Evolutionary conservation across 2,329 filamentous ascomycete species (phyloP).

Genomic region (Fusarium continuum): DNA sequence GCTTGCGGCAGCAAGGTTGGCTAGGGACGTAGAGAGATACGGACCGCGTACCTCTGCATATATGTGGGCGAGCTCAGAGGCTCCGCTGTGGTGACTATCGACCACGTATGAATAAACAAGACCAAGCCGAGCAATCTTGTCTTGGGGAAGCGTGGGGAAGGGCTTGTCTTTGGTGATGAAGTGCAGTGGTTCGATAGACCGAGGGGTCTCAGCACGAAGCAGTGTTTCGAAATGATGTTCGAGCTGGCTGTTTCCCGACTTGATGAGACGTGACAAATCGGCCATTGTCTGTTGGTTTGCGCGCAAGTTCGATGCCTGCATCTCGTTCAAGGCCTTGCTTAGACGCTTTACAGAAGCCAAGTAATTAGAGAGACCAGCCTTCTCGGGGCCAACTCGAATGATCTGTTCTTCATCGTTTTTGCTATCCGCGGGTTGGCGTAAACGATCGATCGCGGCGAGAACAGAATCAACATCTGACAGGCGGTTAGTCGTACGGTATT

Average conservation of each 20-base stretch:
- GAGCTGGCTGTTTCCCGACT: constrained; percentile 81
- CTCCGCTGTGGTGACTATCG: constrained; percentile 63
- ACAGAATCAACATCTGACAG: constrained; percentile 81
- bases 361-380: constrained; percentile 83
- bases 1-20: constrained; percentile 88
- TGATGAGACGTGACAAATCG: constrained; percentile 81
- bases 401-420: constrained; percentile 92
- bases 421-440: constrained; percentile 91
- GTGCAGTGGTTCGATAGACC: constrained; percentile 86
- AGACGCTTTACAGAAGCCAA: constrained; percentile 89
- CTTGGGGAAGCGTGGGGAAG: constrained; percentile 82
- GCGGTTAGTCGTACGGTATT: constrained; percentile 21
- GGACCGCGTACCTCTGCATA: constrained; percentile 88
- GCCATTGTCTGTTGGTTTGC: constrained; percentile 89
- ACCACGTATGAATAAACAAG: constrained; percentile 82
- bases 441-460: constrained; percentile 84
- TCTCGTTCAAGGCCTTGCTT: constrained; percentile 82
- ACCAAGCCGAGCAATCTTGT: constrained; percentile 77
- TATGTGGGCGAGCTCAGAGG: constrained; percentile 74
- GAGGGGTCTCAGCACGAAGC: constrained; percentile 77
- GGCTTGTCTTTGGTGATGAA: constrained; percentile 89
- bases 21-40: constrained; percentile 83
- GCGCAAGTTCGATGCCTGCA: constrained; percentile 89
- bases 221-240: constrained; percentile 85
- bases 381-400: constrained; percentile 86